Evolutionary conservation across 805 yeast genomes (phyloP).

Genomic region (Saturnispora ahearnii): DNA sequence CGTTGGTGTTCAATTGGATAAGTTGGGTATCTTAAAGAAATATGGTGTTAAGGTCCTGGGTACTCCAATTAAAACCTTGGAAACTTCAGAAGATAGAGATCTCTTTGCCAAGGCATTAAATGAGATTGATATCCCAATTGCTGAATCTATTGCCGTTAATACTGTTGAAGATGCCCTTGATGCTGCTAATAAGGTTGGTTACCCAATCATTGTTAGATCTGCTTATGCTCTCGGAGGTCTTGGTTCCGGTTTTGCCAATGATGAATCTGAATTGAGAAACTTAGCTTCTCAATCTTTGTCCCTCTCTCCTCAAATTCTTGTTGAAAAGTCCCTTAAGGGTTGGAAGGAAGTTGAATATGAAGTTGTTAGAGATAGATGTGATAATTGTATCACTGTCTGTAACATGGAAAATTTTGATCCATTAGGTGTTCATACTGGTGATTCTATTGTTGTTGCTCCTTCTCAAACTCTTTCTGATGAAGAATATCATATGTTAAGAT

Average conservation of each 20-base stretch:
- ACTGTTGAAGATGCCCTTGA: conserved; percentile 70
- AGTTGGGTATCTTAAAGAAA: conserved; percentile 78
- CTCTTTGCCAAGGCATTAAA: conserved; percentile 91
- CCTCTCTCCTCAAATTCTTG: conserved; percentile 89
- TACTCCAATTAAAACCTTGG: conserved; percentile 91
- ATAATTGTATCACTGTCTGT: conserved; percentile 97
- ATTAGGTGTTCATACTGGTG: conserved; percentile 97
- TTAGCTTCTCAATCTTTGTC: conserved; percentile 90
- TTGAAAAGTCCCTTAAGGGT: conserved; percentile 96
- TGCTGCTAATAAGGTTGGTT: conserved; percentile 83
- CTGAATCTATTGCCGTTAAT: conserved; percentile 80
- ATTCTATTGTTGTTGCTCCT: conserved; percentile 97
- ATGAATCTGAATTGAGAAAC: conserved; percentile 70
- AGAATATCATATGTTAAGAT: conserved; percentile 95
- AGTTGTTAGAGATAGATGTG: conserved; percentile 95
- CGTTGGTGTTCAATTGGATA: conserved; percentile 89
- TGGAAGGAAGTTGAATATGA: conserved; percentile 99
- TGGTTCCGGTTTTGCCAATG: conserved; percentile 95
- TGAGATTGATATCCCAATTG: conserved; percentile 92
- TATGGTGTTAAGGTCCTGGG: conserved; percentile 94
- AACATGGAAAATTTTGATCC: conserved; percentile 99
- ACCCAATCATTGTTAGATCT: conserved; percentile 94
- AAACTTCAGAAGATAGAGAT: conserved; percentile 97
- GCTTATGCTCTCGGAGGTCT: conserved; percentile 97
- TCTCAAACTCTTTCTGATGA: conserved; percentile 95